Base-by-base conservation (phyloP, 2,329 filamentous ascomycete species). In the Cladophialophora chaetospira region DNA sequence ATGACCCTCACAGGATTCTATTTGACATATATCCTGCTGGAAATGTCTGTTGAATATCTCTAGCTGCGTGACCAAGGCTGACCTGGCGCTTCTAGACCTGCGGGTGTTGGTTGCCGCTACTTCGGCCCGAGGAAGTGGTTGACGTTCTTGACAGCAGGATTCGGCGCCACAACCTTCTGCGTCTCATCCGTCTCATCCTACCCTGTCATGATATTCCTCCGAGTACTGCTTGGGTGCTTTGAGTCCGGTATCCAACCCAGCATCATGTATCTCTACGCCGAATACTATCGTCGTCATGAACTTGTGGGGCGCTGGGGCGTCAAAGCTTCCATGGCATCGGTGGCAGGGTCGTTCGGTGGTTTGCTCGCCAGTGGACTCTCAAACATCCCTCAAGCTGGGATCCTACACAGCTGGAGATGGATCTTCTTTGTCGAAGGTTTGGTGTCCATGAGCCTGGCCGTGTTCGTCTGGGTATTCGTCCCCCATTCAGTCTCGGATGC, bases 31-130 rank as follows among this genome's bases (percentile, higher is more conserved):
- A 75, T 85, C 63, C 60, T 86, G 47, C 67, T 67, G 21, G 85
- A 89, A 74, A 88, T 91, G 36, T 40, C n/a, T 25, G 42, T 10
- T 19, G 25, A 15, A 45, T 21, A 4, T 5, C 21, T 3, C 3
- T 25, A 11, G 10, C 3, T 15, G 17, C 17, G 11, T 45, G 6
- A 3, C n/a, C 3, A 3, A 25, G 8, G 8, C 42, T 45, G 26
- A 45, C 23, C 19, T 11, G 5, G 11, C 17, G 42, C 19, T 45
- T n/a, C 42, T 26, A 45, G 36, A 3, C 55, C 86, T 86, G 0
- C 84, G 63, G 88, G 88, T 67, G 81, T 91, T 50, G 72, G 90
- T 23, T 75, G 91, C 45, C 90, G 90, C 74, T 78, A 73, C 58
- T 74, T 87, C 47, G 81, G 78, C 60, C 87, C 87, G 1, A 80